Base-by-base conservation (phyloP, 2,329 filamentous ascomycete species). In the Botryotinia narcissicola region DNA sequence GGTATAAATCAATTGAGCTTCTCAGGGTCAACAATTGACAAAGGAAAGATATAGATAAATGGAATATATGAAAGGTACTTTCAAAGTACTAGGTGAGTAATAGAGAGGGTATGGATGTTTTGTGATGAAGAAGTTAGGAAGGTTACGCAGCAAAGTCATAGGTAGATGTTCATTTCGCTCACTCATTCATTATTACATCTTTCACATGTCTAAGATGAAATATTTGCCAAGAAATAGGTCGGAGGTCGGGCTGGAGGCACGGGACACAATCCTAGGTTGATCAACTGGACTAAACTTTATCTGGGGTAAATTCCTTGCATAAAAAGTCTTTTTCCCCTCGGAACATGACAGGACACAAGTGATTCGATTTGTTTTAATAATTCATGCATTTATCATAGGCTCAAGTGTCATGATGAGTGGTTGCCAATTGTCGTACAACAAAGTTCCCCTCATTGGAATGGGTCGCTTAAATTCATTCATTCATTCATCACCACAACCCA, bases 201-300 rank as follows among this genome's bases (percentile, higher is more conserved):
- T 46, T 63, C 69, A 71, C 69, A 71, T 71, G 69, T 46, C 32
- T 71, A n/a, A 29, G 40, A n/a, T 32, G 29, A 35, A 67, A 63
- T 71, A 32, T 48, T 71, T 51, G 69, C 69, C 69, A 64, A 71
- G 69, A 44, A 10, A 51, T 35, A 2, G 22, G 18, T 35, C 60
- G 60, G 46, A 66, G 35, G 51, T 44, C 51, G 54, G 67, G 51
- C 51, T 40, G 67, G 54, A 70, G 67, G 67, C 67, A 60, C 66
- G 67, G 51, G 48, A 67, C 64, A 54, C n/a, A 29, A 29, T 25
- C 32, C 14, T 62, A 20, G 32, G 20, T 35, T 40, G 35, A 40
- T 62, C 25, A 22, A 54, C 51, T n/a, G 37, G 46, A 67, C 60
- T 59, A 67, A 67, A 72, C 61, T 72, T 67, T 59, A 59, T 72